phyloP scores from a whole-genome alignment of 164 flowering plant species.

The Aristolochia contorta region DNA sequence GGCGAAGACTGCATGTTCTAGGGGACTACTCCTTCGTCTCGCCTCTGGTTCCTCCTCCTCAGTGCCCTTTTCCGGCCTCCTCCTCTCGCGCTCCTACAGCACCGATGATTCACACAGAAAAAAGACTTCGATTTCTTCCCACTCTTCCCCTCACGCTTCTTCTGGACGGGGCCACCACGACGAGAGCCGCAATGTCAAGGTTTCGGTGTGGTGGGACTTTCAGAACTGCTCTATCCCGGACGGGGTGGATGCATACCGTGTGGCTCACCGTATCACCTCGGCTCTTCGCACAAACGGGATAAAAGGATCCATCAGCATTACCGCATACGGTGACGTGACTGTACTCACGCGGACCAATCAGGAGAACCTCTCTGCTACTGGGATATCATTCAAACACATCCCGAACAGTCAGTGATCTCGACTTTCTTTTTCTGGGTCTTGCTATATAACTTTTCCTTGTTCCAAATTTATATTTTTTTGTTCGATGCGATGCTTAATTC shows the following conservation, averaged over 20 bases:
- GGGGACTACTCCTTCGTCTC: slow-evolving; percentile 3
- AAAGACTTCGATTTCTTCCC: background rate
- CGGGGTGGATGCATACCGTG: slow-evolving; percentile 38
- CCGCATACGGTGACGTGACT: slow-evolving; percentile 73
- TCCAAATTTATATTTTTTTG: background rate
- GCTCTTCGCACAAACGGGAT: slow-evolving; percentile 73
- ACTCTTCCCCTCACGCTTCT: slow-evolving; percentile 5
- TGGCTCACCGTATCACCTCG: slow-evolving; percentile 39
- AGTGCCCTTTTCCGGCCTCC: background rate
- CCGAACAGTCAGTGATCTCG: slow-evolving; percentile 38
- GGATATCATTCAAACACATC: slow-evolving; percentile 56
- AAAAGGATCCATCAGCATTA: slow-evolving; percentile 68
- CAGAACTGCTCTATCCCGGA: slow-evolving; percentile 62
- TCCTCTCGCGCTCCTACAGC: background rate
- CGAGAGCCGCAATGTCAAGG: slow-evolving; percentile 45
- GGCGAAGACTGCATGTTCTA: background rate
- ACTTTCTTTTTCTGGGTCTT: background rate
- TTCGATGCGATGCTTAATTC: background rate
- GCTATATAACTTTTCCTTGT: too few relatives aligned
- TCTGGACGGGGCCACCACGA: slow-evolving; percentile 15
- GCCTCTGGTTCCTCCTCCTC: background rate
- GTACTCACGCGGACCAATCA: slow-evolving; percentile 53
- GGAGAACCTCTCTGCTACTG: slow-evolving; percentile 63
- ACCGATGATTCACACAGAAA: background rate
- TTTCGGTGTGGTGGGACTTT: slow-evolving; percentile 97